Conservation (phyloP, 768 basidiomycete species). For the Imleria badia region DNA sequence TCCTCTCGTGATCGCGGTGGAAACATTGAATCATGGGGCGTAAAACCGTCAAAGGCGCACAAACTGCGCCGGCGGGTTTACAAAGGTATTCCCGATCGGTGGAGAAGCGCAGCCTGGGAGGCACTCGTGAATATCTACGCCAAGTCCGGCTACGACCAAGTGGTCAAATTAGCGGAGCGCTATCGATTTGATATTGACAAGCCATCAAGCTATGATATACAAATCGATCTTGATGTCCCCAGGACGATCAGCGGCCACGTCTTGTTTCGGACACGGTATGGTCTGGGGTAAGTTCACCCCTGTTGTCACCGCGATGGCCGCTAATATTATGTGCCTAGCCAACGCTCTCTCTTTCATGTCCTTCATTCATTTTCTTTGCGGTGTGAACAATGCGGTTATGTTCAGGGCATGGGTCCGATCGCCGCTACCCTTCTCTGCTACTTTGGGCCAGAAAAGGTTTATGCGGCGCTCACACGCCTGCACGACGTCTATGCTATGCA, state of each 20-base stretch:
- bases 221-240: slow-evolving; percentile 97
- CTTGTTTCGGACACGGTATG: slow-evolving; percentile 93
- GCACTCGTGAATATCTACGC: slow-evolving; percentile 63
- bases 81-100: slow-evolving; percentile 96
- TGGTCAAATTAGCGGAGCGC: slow-evolving; percentile 43
- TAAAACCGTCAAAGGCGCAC: slow-evolving; percentile 61
- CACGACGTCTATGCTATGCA: slow-evolving; percentile 91
- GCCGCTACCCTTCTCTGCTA: slow-evolving; percentile 94
- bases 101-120: slow-evolving; percentile 93
- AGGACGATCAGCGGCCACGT: slow-evolving; percentile 94
- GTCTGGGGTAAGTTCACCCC: slow-evolving; percentile 71
- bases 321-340: slow-evolving; percentile 46
- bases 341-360: slow-evolving; percentile 93
- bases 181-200: slow-evolving; percentile 69
- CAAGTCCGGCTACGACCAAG: slow-evolving; percentile 43
- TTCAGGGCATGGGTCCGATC: slow-evolving; percentile 98
- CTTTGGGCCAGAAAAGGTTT: slow-evolving; percentile 86
- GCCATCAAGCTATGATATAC: slow-evolving; percentile 89
- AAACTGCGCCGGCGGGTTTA: slow-evolving; percentile 78
- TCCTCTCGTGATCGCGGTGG: slow-evolving; percentile 69
- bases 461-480: slow-evolving; percentile 79
- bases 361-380: slow-evolving; percentile 86
- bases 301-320: background rate
- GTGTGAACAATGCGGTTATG: slow-evolving; percentile 90
- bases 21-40: slow-evolving; percentile 71